Evolutionary conservation across 345 rosid species (phyloP), one percentile per base, ranked within the genome.

Genomic region (Cardiospermum halicacabum): DNA sequence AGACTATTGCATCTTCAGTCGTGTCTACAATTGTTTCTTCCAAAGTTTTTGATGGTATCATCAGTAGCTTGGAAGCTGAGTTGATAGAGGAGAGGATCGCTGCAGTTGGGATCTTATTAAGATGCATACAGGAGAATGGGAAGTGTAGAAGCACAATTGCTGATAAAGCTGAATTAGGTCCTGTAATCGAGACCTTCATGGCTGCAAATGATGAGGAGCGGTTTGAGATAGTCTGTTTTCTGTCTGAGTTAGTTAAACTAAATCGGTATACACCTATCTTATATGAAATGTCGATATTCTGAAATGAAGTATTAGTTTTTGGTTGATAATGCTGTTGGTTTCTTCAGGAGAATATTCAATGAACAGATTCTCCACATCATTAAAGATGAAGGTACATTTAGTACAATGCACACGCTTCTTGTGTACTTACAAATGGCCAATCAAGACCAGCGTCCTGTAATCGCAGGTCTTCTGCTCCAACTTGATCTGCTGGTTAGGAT

Each of bases 401-500:
- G 93, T 67, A 81, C 85, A 58, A 82, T 81, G 89, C 93, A 87
- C 65, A 63, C 71, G 60, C 79, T 87, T 62, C 79, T 87, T 26
- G 74, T 60, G 53, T 84, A 74, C 75, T 74, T 87, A 55, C 86
- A 81, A 61, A 80, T 71, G 19, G 86, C 86, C 30, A 76, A 39
- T 4, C 72, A 40, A 47, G 82, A 81, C 24, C 86, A 87, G 32
- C 50, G 81, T 74, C 86, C 89, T 10, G 64, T 78, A 24, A 75
- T 79, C 8, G 85, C 93, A 0, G 81, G 86, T 61, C 87, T 87
- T 55, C 73, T 84, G 4, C 86, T 87, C 62, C 93, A 87, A 67
- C 86, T 87, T 49, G 93, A 87, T 79, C 82, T 87, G 62, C 79
- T 84, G 86, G 89, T 87, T 51, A 64, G 74, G 13, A 65, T 71